Percentiles rank a stretch among this genome's conserved stretches.
Evolutionary conservation across 2,329 filamentous ascomycete genomes (phyloP).

Genomic region (Ophiostoma sp.): DNA sequence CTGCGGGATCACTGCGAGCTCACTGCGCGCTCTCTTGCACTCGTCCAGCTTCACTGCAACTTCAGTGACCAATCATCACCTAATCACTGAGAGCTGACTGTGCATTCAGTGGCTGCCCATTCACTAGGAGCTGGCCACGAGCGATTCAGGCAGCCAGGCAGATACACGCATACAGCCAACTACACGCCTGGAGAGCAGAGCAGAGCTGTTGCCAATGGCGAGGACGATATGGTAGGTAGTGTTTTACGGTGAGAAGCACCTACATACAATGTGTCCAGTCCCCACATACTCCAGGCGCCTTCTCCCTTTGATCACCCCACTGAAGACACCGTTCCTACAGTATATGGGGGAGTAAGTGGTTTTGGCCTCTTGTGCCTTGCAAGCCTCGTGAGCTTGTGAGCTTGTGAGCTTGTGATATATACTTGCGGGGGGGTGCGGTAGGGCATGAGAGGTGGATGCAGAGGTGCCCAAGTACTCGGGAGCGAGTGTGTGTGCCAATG

Average conservation of each 20-base stretch:
- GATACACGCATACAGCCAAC: not conserved
- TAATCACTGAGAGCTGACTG: not conserved
- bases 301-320: not conserved
- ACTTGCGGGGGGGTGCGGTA: not conserved
- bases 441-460: not conserved
- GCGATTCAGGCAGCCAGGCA: not conserved
- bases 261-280: not conserved
- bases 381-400: no score
- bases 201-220: not conserved
- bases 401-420: not conserved
- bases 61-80: no score
- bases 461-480: conserved; percentile 3
- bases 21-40: not conserved
- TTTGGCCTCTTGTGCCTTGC: not conserved
- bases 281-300: not conserved
- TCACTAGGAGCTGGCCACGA: not conserved
- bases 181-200: not conserved
- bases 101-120: not conserved
- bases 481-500: not conserved
- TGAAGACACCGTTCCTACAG: not conserved
- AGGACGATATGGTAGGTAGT: not conserved
- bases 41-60: not conserved
- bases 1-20: not conserved
- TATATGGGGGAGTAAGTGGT: not conserved
- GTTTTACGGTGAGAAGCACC: conserved; percentile 10